phyloP scores from a whole-genome alignment of 2,329 filamentous ascomycete species.

The Diaporthe helianthi region DNA sequence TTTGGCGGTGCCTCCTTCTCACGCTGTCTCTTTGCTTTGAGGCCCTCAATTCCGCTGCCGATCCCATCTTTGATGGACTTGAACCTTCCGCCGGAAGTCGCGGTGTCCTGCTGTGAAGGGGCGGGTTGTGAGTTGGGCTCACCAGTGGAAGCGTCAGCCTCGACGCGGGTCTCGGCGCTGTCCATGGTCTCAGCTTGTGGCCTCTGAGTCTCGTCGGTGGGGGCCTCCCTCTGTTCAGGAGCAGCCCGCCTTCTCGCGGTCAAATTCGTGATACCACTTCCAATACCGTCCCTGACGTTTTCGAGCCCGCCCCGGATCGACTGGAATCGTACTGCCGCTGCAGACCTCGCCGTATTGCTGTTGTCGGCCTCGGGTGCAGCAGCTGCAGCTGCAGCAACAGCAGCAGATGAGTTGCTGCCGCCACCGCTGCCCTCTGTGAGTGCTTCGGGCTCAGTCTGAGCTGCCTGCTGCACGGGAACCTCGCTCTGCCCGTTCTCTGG shows the following conservation, averaged over 20 bases:
- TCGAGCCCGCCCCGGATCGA: conserved; percentile 11
- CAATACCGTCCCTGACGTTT: background rate
- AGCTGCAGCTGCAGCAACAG: background rate
- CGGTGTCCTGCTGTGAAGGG: background rate
- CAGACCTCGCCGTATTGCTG: background rate
- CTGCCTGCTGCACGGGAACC: conserved; percentile 6
- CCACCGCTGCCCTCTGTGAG: background rate
- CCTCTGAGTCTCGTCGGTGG: background rate
- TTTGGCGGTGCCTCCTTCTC: background rate
- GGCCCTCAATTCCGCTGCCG: background rate
- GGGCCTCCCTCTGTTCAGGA: background rate
- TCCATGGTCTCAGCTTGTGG: conserved; percentile 2
- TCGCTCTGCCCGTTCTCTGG: conserved; percentile 26
- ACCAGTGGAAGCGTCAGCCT: background rate
- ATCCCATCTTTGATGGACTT: conserved; percentile 21
- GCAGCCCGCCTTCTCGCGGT: background rate
- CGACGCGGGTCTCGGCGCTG: conserved; percentile 16
- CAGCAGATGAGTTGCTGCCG: background rate
- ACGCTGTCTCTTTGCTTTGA: conserved; percentile 23
- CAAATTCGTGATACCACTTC: conserved; percentile 13
- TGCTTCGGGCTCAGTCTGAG: background rate
- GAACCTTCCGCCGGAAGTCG: conserved; percentile 3
- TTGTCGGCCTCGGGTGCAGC: background rate
- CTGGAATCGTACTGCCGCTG: conserved; percentile 18
- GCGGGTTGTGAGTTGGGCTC: background rate